Conservation (phyloP, 345 rosid species). For the Salix suchowensis region DNA sequence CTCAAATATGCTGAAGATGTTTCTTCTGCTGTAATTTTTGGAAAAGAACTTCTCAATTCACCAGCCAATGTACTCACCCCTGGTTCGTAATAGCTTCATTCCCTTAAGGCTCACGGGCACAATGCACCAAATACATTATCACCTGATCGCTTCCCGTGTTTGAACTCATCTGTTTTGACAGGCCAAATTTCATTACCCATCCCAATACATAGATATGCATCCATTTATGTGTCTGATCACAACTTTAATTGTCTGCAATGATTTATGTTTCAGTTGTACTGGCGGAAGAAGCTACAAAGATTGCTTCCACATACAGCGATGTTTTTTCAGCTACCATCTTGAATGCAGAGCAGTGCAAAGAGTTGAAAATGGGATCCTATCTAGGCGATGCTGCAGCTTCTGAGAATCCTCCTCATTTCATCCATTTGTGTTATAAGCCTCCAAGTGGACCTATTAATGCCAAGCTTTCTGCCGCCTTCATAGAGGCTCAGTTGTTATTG, state of each 20-base stretch:
- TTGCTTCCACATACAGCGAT: conserved; percentile 67
- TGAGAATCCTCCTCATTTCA: conserved; percentile 77
- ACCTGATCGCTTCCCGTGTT: neutral
- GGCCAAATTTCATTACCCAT: neutral
- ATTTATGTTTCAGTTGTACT: conserved; percentile 50
- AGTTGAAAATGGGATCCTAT: conserved; percentile 92
- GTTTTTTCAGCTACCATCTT: conserved; percentile 77
- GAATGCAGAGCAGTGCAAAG: conserved; percentile 65
- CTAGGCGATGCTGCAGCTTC: conserved; percentile 94
- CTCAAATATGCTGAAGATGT: conserved; percentile 79
- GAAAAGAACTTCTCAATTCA: conserved; percentile 81
- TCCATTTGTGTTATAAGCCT: conserved; percentile 82
- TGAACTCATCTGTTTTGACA: neutral
- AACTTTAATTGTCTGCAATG: neutral
- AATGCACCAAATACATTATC: neutral
- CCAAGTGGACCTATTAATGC: conserved; percentile 40
- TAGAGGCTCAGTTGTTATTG: neutral
- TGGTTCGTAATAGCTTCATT: conserved; percentile 38
- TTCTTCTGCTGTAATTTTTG: conserved; percentile 66
- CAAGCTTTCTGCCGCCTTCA: no score
- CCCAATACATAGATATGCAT: neutral
- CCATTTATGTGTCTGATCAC: neutral
- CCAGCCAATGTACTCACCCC: conserved; percentile 97
- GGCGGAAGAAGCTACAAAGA: conserved; percentile 73
- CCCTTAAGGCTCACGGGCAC: neutral